Evolutionary conservation across 1,139 yeast genomes (phyloP).

Genomic region (Suhomyces ambrosiae): DNA sequence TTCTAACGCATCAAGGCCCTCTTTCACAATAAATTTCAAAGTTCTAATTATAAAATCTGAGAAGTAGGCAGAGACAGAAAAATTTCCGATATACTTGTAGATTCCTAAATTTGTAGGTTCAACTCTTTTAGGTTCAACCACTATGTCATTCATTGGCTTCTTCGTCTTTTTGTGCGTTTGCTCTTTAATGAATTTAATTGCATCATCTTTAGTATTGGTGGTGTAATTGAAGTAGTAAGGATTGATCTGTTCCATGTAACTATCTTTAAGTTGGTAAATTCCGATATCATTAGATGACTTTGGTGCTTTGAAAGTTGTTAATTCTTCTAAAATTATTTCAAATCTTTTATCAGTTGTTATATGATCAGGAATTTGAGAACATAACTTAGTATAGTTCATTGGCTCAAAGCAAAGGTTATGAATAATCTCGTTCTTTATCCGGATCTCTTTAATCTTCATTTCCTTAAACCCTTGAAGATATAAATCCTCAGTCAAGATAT

Average conservation of each 20-base stretch:
- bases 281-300: slow-evolving; percentile 67
- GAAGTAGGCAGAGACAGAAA: slow-evolving; percentile 56
- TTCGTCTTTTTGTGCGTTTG: slow-evolving; percentile 32
- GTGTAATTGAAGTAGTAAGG: slow-evolving; percentile 83
- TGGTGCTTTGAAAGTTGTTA: slow-evolving; percentile 68
- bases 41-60: slow-evolving; percentile 54
- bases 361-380: slow-evolving; percentile 73
- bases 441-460: slow-evolving; percentile 51
- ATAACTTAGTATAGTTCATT: slow-evolving; percentile 69
- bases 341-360: slow-evolving; percentile 71
- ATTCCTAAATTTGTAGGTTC: slow-evolving; percentile 34
- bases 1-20: slow-evolving; percentile 50
- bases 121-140: slow-evolving; percentile 48
- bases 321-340: slow-evolving; percentile 62
- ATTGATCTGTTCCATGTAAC: slow-evolving; percentile 57
- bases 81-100: slow-evolving; percentile 38
- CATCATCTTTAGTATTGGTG: slow-evolving; percentile 77
- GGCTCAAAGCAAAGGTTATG: slow-evolving; percentile 80
- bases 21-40: slow-evolving; percentile 42
- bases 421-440: slow-evolving; percentile 68
- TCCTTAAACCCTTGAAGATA: slow-evolving; percentile 55
- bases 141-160: slow-evolving; percentile 44
- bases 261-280: slow-evolving; percentile 63
- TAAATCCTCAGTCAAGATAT: slow-evolving; percentile 67
- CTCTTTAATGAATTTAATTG: slow-evolving; percentile 59